Percentiles rank a stretch among this genome's conserved stretches.
These are phyloP conservation scores for Stenogyne calaminthoides DNA, from an alignment of 305 asterid species.

Conservation along the genomic window DNA sequence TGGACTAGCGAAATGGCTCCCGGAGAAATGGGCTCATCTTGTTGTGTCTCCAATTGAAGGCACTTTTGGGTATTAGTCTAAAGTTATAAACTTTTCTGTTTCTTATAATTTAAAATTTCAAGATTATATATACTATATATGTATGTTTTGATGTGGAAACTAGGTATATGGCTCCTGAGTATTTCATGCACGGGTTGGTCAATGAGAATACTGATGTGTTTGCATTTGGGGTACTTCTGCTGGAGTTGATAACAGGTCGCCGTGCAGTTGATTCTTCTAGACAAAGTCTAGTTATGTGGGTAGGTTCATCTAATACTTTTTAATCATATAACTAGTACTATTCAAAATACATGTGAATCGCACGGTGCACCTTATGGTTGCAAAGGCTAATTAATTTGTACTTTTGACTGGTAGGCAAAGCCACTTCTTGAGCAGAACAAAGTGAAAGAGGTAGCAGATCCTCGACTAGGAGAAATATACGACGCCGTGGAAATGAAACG, in stretches of 20 bases:
- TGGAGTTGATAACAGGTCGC: conserved; percentile 91
- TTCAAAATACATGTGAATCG: too few species aligned
- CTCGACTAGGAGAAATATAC: conserved; percentile 55
- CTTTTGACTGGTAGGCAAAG: conserved; percentile 58
- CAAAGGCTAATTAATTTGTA: neutral
- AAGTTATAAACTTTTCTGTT: neutral
- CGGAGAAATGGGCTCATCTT: conserved; percentile 80
- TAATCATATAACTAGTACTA: too few species aligned
- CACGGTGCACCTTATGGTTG: too few species aligned
- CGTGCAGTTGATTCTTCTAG: conserved; percentile 82
- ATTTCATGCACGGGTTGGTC: conserved; percentile 91
- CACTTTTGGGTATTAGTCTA: conserved; percentile 71
- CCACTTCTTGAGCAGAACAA: conserved; percentile 74
- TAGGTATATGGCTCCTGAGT: conserved; percentile 96
- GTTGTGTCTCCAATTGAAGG: conserved; percentile 94
- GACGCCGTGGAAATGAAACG: conserved; percentile 66
- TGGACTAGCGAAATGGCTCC: conserved; percentile 97
- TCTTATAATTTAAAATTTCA: neutral
- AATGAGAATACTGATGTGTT: conserved; percentile 92
- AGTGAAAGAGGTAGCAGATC: conserved; percentile 71
- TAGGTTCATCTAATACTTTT: conserved; percentile 32
- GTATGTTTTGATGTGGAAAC: neutral
- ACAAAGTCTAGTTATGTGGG: conserved; percentile 97
- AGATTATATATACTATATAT: neutral
- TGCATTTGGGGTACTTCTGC: conserved; percentile 82